A percentile compares a stretch with the other conserved stretches of the same genome.
Evolutionary conservation across 202 grass and related monocot species (phyloP).

Genomic region (Carex arenaria): DNA sequence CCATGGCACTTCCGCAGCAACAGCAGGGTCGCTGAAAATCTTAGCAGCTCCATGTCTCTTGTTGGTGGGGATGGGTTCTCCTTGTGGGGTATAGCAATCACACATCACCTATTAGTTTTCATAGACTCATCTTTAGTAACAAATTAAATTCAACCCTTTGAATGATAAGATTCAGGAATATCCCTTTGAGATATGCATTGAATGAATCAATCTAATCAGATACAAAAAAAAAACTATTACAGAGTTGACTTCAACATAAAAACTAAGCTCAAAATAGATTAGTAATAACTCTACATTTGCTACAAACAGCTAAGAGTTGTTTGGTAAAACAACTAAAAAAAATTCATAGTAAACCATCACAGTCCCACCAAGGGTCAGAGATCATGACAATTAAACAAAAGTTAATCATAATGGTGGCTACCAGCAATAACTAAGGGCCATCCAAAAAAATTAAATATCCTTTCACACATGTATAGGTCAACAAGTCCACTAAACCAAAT

Average conservation of each 20-base stretch:
- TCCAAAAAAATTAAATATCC: neutral
- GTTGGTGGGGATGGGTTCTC: slow-evolving; percentile 87
- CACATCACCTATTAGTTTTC: slow-evolving; percentile 73
- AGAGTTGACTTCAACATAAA: neutral
- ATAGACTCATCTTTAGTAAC: neutral
- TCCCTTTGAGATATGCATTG: neutral
- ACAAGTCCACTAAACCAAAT: slow-evolving; percentile 1
- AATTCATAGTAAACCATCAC: neutral
- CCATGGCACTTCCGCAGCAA: slow-evolving; percentile 74
- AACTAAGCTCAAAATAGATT: neutral
- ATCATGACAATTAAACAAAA: neutral
- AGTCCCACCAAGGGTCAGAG: neutral
- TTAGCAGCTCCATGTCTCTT: slow-evolving; percentile 72
- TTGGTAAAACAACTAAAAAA: neutral
- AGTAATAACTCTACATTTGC: neutral
- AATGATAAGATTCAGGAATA: neutral
- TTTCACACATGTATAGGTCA: neutral
- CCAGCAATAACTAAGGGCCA: neutral
- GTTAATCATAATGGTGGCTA: neutral
- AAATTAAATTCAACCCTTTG: neutral
- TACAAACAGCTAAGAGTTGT: neutral
- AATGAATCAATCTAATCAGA: neutral
- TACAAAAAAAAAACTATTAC: neutral
- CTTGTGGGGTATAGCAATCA: slow-evolving; percentile 94
- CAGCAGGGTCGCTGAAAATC: slow-evolving; percentile 68